phyloP scores from a whole-genome alignment of 805 yeast genomes.

The Candida yuanshanica region DNA sequence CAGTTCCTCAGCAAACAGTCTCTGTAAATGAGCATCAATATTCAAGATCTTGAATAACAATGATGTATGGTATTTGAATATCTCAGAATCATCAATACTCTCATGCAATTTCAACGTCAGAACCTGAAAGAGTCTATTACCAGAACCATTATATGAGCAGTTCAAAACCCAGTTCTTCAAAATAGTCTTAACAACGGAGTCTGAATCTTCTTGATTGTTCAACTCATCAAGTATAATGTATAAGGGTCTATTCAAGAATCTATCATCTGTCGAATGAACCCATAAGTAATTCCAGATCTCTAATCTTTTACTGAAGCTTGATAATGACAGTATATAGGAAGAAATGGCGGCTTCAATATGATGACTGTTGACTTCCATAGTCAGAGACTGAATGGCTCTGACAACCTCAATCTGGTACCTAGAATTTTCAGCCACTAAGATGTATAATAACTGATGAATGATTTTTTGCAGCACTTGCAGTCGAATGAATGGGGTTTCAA shows the following conservation, averaged over 20 bases:
- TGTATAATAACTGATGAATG: slow-evolving; percentile 16
- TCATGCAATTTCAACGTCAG: slow-evolving; percentile 49
- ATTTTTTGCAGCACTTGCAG: slow-evolving; percentile 14
- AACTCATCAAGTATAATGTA: slow-evolving; percentile 64
- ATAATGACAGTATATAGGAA: slow-evolving; percentile 40
- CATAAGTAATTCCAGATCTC: slow-evolving; percentile 63
- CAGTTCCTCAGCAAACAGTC: slow-evolving; percentile 50
- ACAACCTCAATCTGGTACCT: slow-evolving; percentile 68
- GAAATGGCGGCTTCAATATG: slow-evolving; percentile 72
- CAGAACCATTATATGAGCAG: slow-evolving; percentile 44
- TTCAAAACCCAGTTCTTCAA: slow-evolving; percentile 46
- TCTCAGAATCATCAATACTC: slow-evolving; percentile 53
- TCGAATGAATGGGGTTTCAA: slow-evolving; percentile 22
- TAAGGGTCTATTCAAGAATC: slow-evolving; percentile 53
- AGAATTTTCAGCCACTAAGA: slow-evolving; percentile 7
- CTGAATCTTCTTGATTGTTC: slow-evolving; percentile 25
- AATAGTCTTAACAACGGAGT: slow-evolving; percentile 27
- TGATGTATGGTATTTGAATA: slow-evolving; percentile 57
- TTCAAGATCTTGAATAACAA: slow-evolving; percentile 47
- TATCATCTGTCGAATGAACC: slow-evolving; percentile 59
- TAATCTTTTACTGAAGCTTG: slow-evolving; percentile 36
- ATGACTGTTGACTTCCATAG: slow-evolving; percentile 42
- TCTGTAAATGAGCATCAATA: slow-evolving; percentile 39
- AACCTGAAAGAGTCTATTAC: slow-evolving; percentile 55
- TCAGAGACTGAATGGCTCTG: slow-evolving; percentile 56